A percentile compares a stretch with the other conserved stretches of the same genome.
Conservation (phyloP, 2,329 filamentous ascomycete genomes). For the Ophiognomonia clavigignenti-juglandacearum region DNA sequence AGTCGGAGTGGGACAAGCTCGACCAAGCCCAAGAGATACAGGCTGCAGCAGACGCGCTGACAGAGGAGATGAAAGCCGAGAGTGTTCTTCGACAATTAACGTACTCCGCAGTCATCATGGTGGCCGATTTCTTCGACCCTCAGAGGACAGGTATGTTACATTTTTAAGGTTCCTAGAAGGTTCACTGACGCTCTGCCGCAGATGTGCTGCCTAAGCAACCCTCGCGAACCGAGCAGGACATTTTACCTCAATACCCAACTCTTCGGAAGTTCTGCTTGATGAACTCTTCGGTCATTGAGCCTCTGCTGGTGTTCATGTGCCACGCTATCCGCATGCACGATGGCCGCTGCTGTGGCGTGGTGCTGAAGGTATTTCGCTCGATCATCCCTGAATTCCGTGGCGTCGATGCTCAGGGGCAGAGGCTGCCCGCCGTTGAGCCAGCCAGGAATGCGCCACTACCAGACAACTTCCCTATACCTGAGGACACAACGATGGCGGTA, state of each 20-base stretch:
- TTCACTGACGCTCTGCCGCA: constrained; percentile 1
- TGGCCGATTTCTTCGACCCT: constrained; percentile 83
- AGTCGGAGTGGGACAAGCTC: constrained; percentile 78
- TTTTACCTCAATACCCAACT: constrained; percentile 38
- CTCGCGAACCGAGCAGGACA: constrained; percentile 4
- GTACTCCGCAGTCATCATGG: constrained; percentile 86
- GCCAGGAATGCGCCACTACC: constrained; percentile 11
- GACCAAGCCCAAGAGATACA: constrained; percentile 56
- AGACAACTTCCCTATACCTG: constrained; percentile 42
- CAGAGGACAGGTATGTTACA: constrained; percentile 55
- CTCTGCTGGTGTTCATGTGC: constrained; percentile 85
- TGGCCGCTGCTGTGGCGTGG: constrained; percentile 79
- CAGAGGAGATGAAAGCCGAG: constrained; percentile 97
- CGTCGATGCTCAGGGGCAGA: constrained; percentile 1
- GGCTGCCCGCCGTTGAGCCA: constrained; percentile 20
- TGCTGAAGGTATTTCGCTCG: constrained; percentile 79
- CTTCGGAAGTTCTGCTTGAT: constrained; percentile 80
- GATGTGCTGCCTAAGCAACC: constrained; percentile 5
- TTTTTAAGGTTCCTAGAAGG: background rate
- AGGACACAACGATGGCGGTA: constrained; percentile 59
- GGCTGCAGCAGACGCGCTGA: constrained; percentile 70
- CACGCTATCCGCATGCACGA: constrained; percentile 88
- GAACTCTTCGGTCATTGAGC: constrained; percentile 74
- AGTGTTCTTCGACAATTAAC: constrained; percentile 91
- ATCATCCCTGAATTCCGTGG: constrained; percentile 71